Base-by-base conservation (phyloP, 2,329 filamentous ascomycete species). In the Lecanosticta acicola region DNA sequence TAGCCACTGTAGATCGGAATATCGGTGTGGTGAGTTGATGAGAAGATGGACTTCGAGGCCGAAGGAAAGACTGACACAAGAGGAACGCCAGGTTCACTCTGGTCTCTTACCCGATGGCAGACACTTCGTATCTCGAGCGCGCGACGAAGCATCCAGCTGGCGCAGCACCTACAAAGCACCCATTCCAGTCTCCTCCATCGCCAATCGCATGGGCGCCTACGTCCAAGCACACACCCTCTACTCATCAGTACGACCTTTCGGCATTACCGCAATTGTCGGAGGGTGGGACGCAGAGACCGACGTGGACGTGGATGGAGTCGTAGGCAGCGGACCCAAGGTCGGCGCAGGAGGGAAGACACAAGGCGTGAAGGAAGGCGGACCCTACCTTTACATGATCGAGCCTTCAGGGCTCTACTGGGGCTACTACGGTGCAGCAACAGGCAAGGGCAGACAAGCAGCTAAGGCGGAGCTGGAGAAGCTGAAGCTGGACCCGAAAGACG, bases 391-490 rank as follows among this genome's bases (percentile, higher is more conserved):
- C 78, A 98, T 98, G 93, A 91, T 98, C 59, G 93, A 98, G 75
- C 93, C 93, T 34, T 95, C 89, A 63, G 93, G 93, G 45, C 73
- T 91, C 58, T 97, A 95, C 77, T 98, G 93, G 93, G 93, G 93
- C 49, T 98, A 98, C 78, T 96, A 96, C 69, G 93, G 93, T 59
- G 93, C 93, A 32, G 93, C 93, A 40, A 96, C 93, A 11, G 93
- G 93, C 64, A 98, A 98, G 73, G 93, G 93, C 53, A 80, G 93
- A 60, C 93, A 98, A 74, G 85, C 90, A 43, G 93, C 93, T 64
- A 98, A 98, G 78, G 89, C 91, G 7, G 93, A 98, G 75, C 80
- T 98, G 51, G 93, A 98, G 79, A 98, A 98, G 79, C 78, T 98
- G 48, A 88, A 97, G 68, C 80, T 98, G 48, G 61, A 63, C 36